Evolutionary conservation across 257 asterid species (phyloP), one percentile per base, ranked within the genome.

Genomic region (Perilla frutescens): DNA sequence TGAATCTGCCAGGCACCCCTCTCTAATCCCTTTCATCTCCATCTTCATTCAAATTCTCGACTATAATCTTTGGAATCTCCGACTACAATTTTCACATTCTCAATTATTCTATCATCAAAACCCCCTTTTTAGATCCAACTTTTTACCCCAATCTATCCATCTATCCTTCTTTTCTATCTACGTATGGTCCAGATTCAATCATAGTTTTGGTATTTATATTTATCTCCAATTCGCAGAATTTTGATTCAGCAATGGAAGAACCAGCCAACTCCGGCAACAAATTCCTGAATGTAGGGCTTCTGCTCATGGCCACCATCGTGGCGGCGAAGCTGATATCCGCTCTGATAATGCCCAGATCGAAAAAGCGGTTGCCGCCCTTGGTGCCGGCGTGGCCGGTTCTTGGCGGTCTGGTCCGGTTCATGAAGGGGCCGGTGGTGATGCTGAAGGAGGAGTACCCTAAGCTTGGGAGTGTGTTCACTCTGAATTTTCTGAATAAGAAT

Each of bases 381-480:
- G 88, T 93, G 75, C 73, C 69, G 15, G 79, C 89, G 9, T 83
- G 80, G 84, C 96, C 96, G n/a, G 54, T 91, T 11, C 12, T 93
- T 14, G 98, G 98, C 4, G 98, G 98, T 26, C 68, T 93, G 71
- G 3, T 89, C 43, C 78, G 85, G 66, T 93, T 93, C 84, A 54
- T 91, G 87, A 85, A 84, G 53, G 98, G 98, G 1, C 98, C 98
- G 14, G 78, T 93, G 40, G 90, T 90, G 76, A 86, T 93, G 97
- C 84, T 93, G 15, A 80, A 86, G 57, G 95, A 93, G 76, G 98
- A 93, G 89, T 93, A 93, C 70, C 92, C 92, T 2, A 93, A 89
- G 89, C 91, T 91, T n/a, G 98, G 98, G 32, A 84, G 96, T 59
- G 98, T 93, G 69, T 93, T 93, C 83, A 86, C 97, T 10, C 86